Percentiles rank a stretch among this genome's conserved stretches.
Conservation (phyloP, 352 stramenopile genomes). For the Pythium diclinum region DNA sequence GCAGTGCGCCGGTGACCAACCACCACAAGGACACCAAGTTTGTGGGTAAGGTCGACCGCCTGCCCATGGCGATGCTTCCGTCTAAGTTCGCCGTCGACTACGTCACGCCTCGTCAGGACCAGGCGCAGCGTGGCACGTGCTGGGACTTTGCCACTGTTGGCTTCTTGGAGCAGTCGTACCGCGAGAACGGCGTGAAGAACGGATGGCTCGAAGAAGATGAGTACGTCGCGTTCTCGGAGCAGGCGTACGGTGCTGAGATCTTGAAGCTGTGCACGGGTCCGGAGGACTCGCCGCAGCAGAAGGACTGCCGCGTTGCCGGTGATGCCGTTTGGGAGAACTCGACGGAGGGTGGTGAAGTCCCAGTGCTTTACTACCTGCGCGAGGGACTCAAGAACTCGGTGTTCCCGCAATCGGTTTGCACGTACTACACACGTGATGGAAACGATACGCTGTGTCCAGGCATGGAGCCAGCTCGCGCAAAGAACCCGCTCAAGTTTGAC, state of each 20-base stretch:
- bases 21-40: conserved; percentile 21
- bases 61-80: conserved; percentile 67
- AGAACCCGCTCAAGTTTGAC: conserved; percentile 68
- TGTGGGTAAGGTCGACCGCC: conserved; percentile 33
- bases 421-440: conserved; percentile 57
- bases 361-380: conserved; percentile 74
- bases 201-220: conserved; percentile 68
- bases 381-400: conserved; percentile 70
- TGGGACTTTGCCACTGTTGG: conserved; percentile 83
- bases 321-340: conserved; percentile 81
- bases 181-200: conserved; percentile 55
- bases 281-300: conserved; percentile 61
- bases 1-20: conserved; percentile 23
- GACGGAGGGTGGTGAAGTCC: conserved; percentile 71
- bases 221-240: conserved; percentile 78
- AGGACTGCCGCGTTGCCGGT: conserved; percentile 62
- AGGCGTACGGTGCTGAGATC: conserved; percentile 74
- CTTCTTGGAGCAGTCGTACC: conserved; percentile 78
- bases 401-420: conserved; percentile 65
- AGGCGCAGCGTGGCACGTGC: conserved; percentile 73
- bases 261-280: conserved; percentile 66
- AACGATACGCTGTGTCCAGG: conserved; percentile 70
- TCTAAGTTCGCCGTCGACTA: conserved; percentile 81
- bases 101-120: conserved; percentile 70
- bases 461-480: conserved; percentile 44